phyloP scores from a whole-genome alignment of 2,329 filamentous ascomycete species.

The Bipolaris victoriae region DNA sequence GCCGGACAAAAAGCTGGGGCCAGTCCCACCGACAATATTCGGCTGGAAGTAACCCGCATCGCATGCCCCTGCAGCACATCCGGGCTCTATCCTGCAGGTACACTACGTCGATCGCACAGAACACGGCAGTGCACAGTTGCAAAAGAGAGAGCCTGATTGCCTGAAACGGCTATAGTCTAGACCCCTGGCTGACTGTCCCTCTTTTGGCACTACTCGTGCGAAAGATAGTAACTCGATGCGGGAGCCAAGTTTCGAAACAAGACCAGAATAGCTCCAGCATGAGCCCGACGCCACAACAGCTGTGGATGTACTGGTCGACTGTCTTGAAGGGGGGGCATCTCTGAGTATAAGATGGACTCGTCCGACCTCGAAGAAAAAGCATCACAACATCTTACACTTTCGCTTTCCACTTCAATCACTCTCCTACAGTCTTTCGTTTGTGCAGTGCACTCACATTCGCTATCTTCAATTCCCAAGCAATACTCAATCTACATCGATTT shows the following conservation, averaged over 20 bases:
- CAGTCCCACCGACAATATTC: background rate
- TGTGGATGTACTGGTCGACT: background rate
- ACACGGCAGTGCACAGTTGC: constrained; percentile 1
- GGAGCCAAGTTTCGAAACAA: constrained; percentile 13
- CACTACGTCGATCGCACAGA: constrained; percentile 6
- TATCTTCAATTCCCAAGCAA: background rate
- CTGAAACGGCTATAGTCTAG: constrained; percentile 5
- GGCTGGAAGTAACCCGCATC: background rate
- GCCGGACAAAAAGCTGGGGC: background rate
- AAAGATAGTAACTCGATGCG: constrained; percentile 3
- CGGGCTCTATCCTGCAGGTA: background rate
- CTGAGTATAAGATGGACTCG: constrained; percentile 12
- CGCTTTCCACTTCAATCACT: constrained; percentile 4
- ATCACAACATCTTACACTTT: constrained; percentile 11
- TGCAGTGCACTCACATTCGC: constrained; percentile 9
- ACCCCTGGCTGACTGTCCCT: background rate
- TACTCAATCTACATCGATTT: background rate
- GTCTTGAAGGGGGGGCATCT: background rate
- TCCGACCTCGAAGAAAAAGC: constrained; percentile 8
- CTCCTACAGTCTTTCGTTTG: constrained; percentile 8
- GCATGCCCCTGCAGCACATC: constrained; percentile 2
- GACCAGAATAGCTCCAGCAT: constrained; percentile 1
- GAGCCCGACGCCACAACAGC: constrained; percentile 2
- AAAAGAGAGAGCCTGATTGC: background rate
- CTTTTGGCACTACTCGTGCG: background rate